Evolutionary conservation across 2,329 filamentous ascomycete species (phyloP).

Genomic region (Sarocladium strictum): DNA sequence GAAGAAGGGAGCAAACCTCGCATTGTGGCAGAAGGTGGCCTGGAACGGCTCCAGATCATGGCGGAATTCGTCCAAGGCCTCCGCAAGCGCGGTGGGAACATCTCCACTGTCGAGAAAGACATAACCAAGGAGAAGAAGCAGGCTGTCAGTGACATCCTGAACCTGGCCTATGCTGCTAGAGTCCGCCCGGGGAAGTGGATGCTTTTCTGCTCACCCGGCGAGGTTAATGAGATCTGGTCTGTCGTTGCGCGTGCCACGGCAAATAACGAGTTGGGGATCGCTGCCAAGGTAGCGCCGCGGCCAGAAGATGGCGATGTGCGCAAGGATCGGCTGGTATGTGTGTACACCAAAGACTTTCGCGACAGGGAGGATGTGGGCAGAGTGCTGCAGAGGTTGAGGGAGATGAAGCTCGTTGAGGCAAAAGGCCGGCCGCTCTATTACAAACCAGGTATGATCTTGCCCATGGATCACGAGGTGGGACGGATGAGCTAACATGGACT

Average conservation of each 20-base stretch:
- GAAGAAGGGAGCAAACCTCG: conserved; percentile 38
- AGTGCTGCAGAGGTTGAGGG: conserved; percentile 56
- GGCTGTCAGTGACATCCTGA: conserved; percentile 49
- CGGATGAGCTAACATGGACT: conserved; percentile 12
- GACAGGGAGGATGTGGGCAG: conserved; percentile 63
- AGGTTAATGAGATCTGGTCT: conserved; percentile 60
- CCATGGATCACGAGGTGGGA: not conserved
- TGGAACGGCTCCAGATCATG: conserved; percentile 41
- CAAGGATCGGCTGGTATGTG: conserved; percentile 57
- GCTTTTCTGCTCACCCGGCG: conserved; percentile 52
- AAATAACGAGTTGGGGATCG: conserved; percentile 62
- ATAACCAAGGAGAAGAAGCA: conserved; percentile 44
- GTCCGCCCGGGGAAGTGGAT: conserved; percentile 73
- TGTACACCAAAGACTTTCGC: conserved; percentile 72
- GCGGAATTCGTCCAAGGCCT: conserved; percentile 38
- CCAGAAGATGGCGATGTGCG: conserved; percentile 32
- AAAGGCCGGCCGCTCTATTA: conserved; percentile 60
- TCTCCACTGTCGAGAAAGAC: conserved; percentile 30
- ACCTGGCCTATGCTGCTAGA: conserved; percentile 51
- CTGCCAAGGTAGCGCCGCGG: conserved; percentile 64
- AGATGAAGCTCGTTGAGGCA: conserved; percentile 52
- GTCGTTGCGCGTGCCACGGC: conserved; percentile 61
- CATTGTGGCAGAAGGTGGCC: conserved; percentile 47
- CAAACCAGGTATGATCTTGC: conserved; percentile 56
- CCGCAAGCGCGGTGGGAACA: conserved; percentile 27